Percentiles rank a stretch among this genome's conserved stretches.
phyloP scores from a whole-genome alignment of 148 eudicot genomes.

The Rhododendron ferrugineum region DNA sequence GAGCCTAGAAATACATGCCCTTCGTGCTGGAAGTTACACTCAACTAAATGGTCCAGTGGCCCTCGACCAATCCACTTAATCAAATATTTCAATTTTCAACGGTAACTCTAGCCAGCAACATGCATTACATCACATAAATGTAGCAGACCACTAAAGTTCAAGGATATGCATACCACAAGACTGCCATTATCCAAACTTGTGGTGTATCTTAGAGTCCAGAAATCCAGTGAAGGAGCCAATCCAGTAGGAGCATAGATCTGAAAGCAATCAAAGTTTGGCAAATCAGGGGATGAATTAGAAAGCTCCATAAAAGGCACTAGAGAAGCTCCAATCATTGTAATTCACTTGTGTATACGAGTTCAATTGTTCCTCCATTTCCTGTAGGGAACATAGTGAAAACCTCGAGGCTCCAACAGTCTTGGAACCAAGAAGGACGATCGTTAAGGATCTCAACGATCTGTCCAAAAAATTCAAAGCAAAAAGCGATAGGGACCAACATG shows the following conservation, averaged over 20 bases:
- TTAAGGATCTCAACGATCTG: slow-evolving; percentile 95
- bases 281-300: background rate
- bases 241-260: slow-evolving; percentile 94
- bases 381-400: slow-evolving; percentile 79
- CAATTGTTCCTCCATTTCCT: slow-evolving; percentile 93
- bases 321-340: background rate
- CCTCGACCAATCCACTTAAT: background rate
- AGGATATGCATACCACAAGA: slow-evolving; percentile 61
- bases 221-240: slow-evolving; percentile 88
- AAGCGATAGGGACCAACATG: background rate
- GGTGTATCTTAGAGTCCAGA: slow-evolving; percentile 93
- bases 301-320: background rate
- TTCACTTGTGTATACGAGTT: slow-evolving; percentile 79
- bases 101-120: background rate
- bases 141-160: background rate
- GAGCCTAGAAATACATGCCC: background rate
- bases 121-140: background rate
- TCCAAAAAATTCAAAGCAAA: background rate
- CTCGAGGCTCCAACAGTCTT: slow-evolving; percentile 93
- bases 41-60: background rate
- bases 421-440: slow-evolving; percentile 96
- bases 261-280: slow-evolving; percentile 9
- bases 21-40: background rate
- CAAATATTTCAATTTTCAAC: background rate
- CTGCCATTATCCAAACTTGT: slow-evolving; percentile 85